These are phyloP conservation scores for Camptophora hylomeconis DNA, from an alignment of 2,329 filamentous ascomycete genomes.

Conservation along the genomic window DNA sequence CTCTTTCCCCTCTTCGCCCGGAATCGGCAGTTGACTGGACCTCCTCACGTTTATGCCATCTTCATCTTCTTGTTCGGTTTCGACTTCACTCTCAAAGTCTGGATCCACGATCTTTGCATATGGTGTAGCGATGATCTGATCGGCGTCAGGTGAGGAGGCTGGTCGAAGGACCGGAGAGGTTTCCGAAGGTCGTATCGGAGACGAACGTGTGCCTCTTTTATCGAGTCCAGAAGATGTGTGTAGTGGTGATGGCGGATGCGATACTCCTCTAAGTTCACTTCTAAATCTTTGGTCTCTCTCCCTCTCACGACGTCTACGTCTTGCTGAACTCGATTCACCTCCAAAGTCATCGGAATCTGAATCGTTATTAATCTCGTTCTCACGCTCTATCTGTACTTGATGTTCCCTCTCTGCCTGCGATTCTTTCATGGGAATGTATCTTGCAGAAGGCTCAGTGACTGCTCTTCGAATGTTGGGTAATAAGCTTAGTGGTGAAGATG, in stretches of 20 bases:
- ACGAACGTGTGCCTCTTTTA: too few relatives aligned
- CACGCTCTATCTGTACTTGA: slow-evolving; percentile 18
- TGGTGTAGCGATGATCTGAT: slow-evolving; percentile 18
- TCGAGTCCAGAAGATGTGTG: too few relatives aligned
- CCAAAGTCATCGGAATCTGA: slow-evolving; percentile 9
- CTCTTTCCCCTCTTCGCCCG: slow-evolving; percentile 34
- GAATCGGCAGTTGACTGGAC: slow-evolving; percentile 19
- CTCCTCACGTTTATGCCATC: slow-evolving; percentile 16
- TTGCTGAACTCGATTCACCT: too few relatives aligned
- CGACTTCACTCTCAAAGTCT: slow-evolving; percentile 32
- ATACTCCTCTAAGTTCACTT: too few relatives aligned
- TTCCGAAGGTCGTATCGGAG: slow-evolving; percentile 6
- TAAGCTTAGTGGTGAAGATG: slow-evolving; percentile 26
- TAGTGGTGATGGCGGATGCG: too few relatives aligned
- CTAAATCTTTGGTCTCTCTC: too few relatives aligned
- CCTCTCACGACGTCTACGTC: too few relatives aligned
- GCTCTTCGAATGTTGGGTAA: slow-evolving; percentile 23
- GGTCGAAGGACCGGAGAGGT: too few relatives aligned
- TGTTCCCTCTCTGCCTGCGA: slow-evolving; percentile 30
- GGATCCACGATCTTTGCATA: too few relatives aligned
- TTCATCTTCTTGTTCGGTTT: slow-evolving; percentile 35
- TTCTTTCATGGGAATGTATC: slow-evolving; percentile 34
- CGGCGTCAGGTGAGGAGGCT: too few relatives aligned
- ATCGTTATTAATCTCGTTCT: slow-evolving; percentile 24
- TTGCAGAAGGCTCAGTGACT: slow-evolving; percentile 28